These are phyloP conservation scores for Aspergillus incahuasiensis DNA, from an alignment of 495 filamentous ascomycete species.

Conservation along the genomic window DNA sequence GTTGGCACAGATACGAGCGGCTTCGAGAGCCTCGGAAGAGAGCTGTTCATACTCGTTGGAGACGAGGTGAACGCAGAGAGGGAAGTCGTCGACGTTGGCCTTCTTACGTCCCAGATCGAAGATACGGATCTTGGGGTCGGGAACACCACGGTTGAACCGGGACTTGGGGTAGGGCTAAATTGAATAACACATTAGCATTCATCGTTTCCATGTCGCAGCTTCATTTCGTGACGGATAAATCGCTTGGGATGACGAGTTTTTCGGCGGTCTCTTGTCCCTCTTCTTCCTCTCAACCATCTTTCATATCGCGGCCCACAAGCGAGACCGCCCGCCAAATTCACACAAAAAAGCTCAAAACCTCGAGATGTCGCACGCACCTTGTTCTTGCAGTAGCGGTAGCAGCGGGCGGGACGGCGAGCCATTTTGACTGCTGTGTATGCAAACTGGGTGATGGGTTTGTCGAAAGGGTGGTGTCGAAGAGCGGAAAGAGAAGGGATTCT, in stretches of 20 bases:
- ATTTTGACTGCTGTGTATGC: constrained; percentile 68
- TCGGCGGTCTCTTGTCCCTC: neutral
- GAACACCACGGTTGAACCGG: constrained; percentile 99
- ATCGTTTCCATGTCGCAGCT: neutral
- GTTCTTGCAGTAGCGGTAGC: constrained; percentile 99
- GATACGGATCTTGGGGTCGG: constrained; percentile 98
- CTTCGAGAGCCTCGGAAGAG: constrained; percentile 97
- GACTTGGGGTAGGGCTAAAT: constrained; percentile 95
- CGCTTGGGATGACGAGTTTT: neutral
- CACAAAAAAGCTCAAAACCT: constrained; percentile 20
- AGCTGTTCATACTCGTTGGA: constrained; percentile 99
- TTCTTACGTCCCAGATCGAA: constrained; percentile 99
- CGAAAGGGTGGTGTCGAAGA: constrained; percentile 35
- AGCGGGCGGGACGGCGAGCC: constrained; percentile 96
- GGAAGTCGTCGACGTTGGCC: constrained; percentile 97
- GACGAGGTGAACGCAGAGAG: constrained; percentile 94
- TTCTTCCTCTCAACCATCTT: constrained; percentile 1
- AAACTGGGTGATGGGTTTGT: constrained; percentile 40
- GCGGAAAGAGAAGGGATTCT: constrained; percentile 32
- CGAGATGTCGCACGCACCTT: constrained; percentile 63
- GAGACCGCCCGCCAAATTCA: constrained; percentile 30
- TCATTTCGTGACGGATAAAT: neutral
- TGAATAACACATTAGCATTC: constrained; percentile 1
- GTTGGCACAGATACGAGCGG: constrained; percentile 98
- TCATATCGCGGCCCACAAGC: constrained; percentile 28